phyloP scores from a whole-genome alignment of 2,329 filamentous ascomycete species.

The Neopestalotiopsis sp. region DNA sequence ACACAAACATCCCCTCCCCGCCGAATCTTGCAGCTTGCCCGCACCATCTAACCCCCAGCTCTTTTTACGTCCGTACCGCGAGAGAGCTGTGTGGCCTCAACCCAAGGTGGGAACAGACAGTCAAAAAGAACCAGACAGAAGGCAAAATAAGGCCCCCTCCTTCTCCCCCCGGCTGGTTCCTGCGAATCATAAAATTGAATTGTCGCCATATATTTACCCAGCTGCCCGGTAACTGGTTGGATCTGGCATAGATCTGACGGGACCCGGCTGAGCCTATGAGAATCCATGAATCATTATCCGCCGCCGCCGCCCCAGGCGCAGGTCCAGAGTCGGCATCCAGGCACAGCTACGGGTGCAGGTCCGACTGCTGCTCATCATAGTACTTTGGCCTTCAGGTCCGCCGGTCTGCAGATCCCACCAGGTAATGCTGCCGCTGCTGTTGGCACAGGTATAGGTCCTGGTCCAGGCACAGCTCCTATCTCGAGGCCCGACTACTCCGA shows the following conservation, averaged over 20 bases:
- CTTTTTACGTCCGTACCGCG: constrained; percentile 33
- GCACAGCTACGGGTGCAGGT: constrained; percentile 23
- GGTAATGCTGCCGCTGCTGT: background rate
- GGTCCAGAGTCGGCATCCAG: constrained; percentile 22
- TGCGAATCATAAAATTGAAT: constrained; percentile 26
- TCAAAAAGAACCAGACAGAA: too few relatives aligned
- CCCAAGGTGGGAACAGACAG: constrained; percentile 11
- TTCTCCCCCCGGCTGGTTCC: constrained; percentile 15
- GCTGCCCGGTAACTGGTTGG: constrained; percentile 27
- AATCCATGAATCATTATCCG: constrained; percentile 27
- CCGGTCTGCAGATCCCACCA: background rate
- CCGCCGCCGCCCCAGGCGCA: constrained; percentile 17
- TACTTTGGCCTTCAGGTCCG: constrained; percentile 20
- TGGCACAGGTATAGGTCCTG: background rate
- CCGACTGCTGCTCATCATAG: background rate
- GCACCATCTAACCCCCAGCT: constrained; percentile 26
- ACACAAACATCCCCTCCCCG: constrained; percentile 33
- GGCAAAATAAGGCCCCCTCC: constrained; percentile 17
- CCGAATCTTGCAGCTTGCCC: constrained; percentile 26
- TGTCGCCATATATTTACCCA: constrained; percentile 24
- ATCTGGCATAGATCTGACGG: constrained; percentile 31
- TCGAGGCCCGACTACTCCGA: background rate
- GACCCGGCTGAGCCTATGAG: constrained; percentile 31
- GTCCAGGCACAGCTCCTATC: background rate
- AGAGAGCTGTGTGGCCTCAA: constrained; percentile 6